Base-by-base conservation (phyloP, 306 rosid species). In the Pterocarpus santalinus region DNA sequence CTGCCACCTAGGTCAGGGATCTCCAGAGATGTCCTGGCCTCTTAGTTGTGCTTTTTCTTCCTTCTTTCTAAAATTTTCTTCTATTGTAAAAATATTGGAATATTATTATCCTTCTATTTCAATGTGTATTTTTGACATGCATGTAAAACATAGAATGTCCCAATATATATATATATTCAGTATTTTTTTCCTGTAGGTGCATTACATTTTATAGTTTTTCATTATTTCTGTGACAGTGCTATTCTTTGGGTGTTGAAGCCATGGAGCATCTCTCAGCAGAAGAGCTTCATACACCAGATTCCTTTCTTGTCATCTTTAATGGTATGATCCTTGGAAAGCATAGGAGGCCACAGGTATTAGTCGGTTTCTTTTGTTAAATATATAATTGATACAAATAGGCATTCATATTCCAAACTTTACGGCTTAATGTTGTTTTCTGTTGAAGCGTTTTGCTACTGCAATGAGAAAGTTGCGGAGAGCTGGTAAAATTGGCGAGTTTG, bases 241-340 rank as follows among this genome's bases (percentile, higher is more conserved):
- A 86, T 35, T 70, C 73, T 67, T 76, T 92, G 94, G 97, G 92
- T 12, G 95, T 95, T 84, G 94, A 86, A 83, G 90, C 89, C 90
- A 80, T 91, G 91, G 97, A 89, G 85, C 76, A 85, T 70, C 93
- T 93, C 73, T 95, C 97, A 36, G 97, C 88, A 14, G 94, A 95
- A 78, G 99, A 95, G 87, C 94, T 95, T 81, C 99, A 95, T 78
- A 75, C 95, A 38, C 94, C 95, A 38, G 84, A 88, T 86, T 95
- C 99, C 13, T 95, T 88, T 88, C 97, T 95, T 44, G 95, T 95
- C 71, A 83, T 93, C 71, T 93, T 91, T 72, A 95, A 95, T 77
- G 99, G 99, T 79, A 82, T 88, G 78, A 93, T 93, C 73, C 94
- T 95, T 82, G 99, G 99, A 72, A 95, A 93, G 89, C 99, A 95